phyloP scores from a whole-genome alignment of 2,329 filamentous ascomycete genomes.

The Colletotrichum paranaense region DNA sequence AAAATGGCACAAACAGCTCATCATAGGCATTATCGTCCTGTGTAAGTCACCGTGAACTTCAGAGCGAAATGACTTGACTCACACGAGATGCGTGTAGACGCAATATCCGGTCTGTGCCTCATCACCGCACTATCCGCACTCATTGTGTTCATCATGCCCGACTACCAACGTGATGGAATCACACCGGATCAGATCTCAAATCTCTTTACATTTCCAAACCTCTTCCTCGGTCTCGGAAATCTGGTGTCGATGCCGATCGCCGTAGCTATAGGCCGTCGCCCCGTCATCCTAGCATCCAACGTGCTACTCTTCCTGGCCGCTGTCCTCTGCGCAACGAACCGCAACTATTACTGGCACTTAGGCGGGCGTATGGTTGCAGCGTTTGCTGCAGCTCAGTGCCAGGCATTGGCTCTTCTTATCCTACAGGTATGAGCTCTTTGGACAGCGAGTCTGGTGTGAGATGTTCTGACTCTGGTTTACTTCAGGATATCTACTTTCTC shows the following conservation, averaged over 20 bases:
- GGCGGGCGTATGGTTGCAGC: conserved; percentile 22
- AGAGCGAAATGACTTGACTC: neutral
- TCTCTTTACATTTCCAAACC: conserved; percentile 45
- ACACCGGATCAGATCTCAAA: conserved; percentile 33
- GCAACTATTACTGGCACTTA: conserved; percentile 27
- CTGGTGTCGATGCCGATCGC: conserved; percentile 49
- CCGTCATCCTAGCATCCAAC: conserved; percentile 44
- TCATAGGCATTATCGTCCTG: conserved; percentile 37
- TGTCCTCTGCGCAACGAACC: conserved; percentile 35
- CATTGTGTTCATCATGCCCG: conserved; percentile 37
- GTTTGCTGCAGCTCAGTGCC: conserved; percentile 19
- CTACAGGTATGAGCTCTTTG: conserved; percentile 1
- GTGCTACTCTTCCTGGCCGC: conserved; percentile 41
- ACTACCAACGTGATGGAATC: conserved; percentile 35
- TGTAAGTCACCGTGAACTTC: conserved; percentile 3
- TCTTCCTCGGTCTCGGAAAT: conserved; percentile 43
- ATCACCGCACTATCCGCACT: conserved; percentile 36
- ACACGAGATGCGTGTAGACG: conserved; percentile 2
- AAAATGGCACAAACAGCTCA: conserved; percentile 39
- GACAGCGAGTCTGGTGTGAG: too few species aligned
- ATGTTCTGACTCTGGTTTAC: neutral
- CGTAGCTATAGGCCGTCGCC: conserved; percentile 44
- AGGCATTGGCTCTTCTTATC: conserved; percentile 23
- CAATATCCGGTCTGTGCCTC: conserved; percentile 35
- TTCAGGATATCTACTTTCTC: conserved; percentile 27